Conservation (phyloP, 2,329 filamentous ascomycete genomes). For the Hymenoscyphus linearis region DNA sequence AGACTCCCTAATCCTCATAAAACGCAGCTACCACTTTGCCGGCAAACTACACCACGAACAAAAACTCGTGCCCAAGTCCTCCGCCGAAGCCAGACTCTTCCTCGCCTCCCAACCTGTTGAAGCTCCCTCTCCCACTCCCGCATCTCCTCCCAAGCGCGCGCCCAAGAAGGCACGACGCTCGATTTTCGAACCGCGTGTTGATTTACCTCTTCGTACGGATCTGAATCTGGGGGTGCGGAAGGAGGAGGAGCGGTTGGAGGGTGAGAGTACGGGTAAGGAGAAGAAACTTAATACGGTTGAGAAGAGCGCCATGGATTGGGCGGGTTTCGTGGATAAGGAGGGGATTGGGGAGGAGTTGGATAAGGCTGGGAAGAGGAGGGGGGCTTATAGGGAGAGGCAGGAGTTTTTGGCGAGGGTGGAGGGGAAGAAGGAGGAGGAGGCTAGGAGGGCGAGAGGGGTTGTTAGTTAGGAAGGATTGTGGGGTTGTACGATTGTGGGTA, state of each 20-base stretch:
- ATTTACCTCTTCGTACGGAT: conserved; percentile 45
- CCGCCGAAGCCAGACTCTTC: conserved; percentile 61
- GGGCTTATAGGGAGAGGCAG: conserved; percentile 56
- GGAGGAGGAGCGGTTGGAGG: conserved; percentile 24
- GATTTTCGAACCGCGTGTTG: conserved; percentile 53
- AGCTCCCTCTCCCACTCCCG: conserved; percentile 27
- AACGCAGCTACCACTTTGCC: conserved; percentile 69
- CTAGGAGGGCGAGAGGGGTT: conserved; percentile 43
- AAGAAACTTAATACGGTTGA: conserved; percentile 67
- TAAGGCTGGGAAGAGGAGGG: conserved; percentile 59
- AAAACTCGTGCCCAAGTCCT: conserved; percentile 60
- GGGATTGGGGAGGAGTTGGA: conserved; percentile 65
- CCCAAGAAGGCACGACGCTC: conserved; percentile 43
- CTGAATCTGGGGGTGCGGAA: conserved; percentile 51
- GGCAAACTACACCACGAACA: conserved; percentile 68
- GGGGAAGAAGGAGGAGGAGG: conserved; percentile 55
- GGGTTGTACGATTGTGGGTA: background rate
- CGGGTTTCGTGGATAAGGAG: conserved; percentile 65
- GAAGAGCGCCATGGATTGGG: conserved; percentile 70
- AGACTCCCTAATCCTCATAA: conserved; percentile 52
- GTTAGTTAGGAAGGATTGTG: background rate
- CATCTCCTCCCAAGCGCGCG: conserved; percentile 34
- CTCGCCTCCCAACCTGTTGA: conserved; percentile 43
- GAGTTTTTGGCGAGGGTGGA: conserved; percentile 63
- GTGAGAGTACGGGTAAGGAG: conserved; percentile 46